These are phyloP conservation scores for Flaveria trinervia DNA, from an alignment of 129 eudicot genomes.

Conservation along the genomic window DNA sequence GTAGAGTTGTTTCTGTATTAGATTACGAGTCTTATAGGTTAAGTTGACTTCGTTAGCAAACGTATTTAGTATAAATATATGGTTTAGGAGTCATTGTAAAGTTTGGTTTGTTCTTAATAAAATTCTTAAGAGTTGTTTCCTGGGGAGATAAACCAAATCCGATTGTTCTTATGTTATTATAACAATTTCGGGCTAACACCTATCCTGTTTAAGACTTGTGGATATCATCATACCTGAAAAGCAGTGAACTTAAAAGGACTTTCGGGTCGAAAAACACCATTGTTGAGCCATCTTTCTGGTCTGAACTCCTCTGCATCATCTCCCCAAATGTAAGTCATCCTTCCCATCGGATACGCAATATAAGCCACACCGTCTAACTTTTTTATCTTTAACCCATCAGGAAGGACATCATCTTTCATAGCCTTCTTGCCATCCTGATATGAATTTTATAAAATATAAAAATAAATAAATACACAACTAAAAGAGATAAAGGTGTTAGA, in stretches of 20 bases:
- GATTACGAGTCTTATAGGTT: no score
- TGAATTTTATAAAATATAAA: neutral
- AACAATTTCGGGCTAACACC: neutral
- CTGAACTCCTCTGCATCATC: constrained; percentile 62
- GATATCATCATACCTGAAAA: constrained; percentile 49
- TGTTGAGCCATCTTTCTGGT: constrained; percentile 72
- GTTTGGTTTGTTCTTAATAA: no score
- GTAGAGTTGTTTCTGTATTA: no score
- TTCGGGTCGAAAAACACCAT: constrained; percentile 54
- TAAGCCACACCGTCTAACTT: constrained; percentile 51
- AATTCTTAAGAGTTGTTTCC: no score
- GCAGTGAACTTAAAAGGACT: constrained; percentile 65
- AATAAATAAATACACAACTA: no score
- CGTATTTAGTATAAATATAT: no score
- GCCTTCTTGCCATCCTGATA: constrained; percentile 48
- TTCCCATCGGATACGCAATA: constrained; percentile 64
- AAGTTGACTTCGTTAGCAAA: no score
- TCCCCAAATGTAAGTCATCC: constrained; percentile 76
- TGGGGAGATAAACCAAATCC: no score
- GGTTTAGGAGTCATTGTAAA: no score
- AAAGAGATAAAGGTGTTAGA: no score
- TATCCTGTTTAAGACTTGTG: neutral
- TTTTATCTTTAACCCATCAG: constrained; percentile 60
- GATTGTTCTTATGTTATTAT: no score
- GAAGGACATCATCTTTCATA: constrained; percentile 53